phyloP scores from a whole-genome alignment of 148 eudicot species.

The Amaranthus cruentus region DNA sequence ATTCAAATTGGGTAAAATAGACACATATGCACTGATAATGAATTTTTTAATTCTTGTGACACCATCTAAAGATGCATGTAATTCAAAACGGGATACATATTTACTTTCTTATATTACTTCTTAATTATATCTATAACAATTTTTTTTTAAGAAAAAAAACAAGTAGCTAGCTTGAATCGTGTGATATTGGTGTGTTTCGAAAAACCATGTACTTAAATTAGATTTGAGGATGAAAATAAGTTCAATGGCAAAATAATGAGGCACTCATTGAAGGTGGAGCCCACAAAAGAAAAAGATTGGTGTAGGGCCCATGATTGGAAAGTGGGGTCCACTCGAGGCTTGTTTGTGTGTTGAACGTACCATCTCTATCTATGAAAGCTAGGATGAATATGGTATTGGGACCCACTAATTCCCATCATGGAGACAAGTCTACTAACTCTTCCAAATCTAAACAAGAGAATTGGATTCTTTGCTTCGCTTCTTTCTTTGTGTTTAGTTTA shows the following conservation, averaged over 20 bases:
- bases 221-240: conserved; percentile 17
- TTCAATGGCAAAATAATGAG: conserved; percentile 20
- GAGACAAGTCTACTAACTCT: conserved; percentile 16
- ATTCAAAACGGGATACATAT: too few relatives aligned
- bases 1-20: too few relatives aligned
- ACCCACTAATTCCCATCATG: conserved; percentile 18
- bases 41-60: too few relatives aligned
- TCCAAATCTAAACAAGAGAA: conserved; percentile 1
- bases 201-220: conserved; percentile 17
- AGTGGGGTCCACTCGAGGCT: too few relatives aligned
- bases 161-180: too few relatives aligned
- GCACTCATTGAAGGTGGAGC: conserved; percentile 21
- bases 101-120: too few relatives aligned
- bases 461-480: conserved; percentile 13
- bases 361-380: conserved; percentile 20
- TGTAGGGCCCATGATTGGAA: neutral
- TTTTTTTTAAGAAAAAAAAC: too few relatives aligned
- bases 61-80: too few relatives aligned
- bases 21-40: too few relatives aligned
- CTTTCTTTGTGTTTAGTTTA: neutral
- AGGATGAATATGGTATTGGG: conserved; percentile 3
- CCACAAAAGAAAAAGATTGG: conserved; percentile 4
- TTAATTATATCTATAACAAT: too few relatives aligned
- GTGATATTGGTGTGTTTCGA: too few relatives aligned
- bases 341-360: conserved; percentile 4